Evolutionary conservation across 2,329 filamentous ascomycete genomes (phyloP).

Genomic region (Ilyonectria mors-panacis): DNA sequence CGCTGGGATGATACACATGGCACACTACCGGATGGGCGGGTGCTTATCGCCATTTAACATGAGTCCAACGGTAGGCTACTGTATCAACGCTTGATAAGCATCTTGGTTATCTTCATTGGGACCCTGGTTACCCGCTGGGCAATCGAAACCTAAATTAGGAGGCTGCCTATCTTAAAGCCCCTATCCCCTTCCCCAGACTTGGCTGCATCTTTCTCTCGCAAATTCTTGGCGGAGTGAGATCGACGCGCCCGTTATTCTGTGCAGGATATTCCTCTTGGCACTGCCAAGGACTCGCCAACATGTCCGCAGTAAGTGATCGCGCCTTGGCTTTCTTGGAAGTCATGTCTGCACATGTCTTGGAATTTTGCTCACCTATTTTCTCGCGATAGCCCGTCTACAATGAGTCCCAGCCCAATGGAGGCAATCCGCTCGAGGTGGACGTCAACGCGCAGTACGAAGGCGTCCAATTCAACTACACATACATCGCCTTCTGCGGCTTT

Average conservation of each 20-base stretch:
- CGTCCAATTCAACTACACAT: slow-evolving; percentile 34
- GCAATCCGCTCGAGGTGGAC: slow-evolving; percentile 31
- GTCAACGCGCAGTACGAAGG: slow-evolving; percentile 33
- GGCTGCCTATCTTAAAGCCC: slow-evolving; percentile 1
- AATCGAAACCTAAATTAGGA: slow-evolving; percentile 16
- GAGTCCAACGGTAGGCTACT: neutral
- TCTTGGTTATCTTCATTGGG: slow-evolving; percentile 4
- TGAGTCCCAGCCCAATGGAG: slow-evolving; percentile 30
- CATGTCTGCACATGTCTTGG: neutral
- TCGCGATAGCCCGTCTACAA: slow-evolving; percentile 24
- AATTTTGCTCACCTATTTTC: neutral
- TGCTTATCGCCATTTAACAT: slow-evolving; percentile 11
- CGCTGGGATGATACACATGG: neutral
- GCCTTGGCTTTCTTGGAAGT: neutral
- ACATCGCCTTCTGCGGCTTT: slow-evolving; percentile 35
- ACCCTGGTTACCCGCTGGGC: slow-evolving; percentile 5
- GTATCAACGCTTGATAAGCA: slow-evolving; percentile 24
- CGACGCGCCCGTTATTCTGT: no score
- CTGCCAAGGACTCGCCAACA: neutral
- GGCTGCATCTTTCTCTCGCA: slow-evolving; percentile 6
- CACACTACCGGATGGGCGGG: slow-evolving; percentile 5
- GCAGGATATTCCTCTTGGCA: slow-evolving; percentile 1
- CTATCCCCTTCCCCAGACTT: neutral
- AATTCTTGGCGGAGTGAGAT: slow-evolving; percentile 8
- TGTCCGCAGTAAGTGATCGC: slow-evolving; percentile 23